Evolutionary conservation across 2,329 filamentous ascomycete genomes (phyloP).

Genomic region (Calonectria fujianensis): DNA sequence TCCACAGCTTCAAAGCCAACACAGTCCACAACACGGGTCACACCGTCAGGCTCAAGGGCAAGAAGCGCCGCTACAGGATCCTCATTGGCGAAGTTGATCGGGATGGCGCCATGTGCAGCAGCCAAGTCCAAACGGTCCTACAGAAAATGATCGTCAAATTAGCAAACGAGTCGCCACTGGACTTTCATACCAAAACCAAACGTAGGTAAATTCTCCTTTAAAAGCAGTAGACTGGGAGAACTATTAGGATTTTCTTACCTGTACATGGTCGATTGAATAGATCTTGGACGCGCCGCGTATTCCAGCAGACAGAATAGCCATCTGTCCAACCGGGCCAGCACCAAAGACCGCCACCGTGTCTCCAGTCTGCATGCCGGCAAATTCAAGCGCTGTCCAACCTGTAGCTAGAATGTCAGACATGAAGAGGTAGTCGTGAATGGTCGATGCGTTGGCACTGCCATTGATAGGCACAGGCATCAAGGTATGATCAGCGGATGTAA

Average conservation of each 20-base stretch:
- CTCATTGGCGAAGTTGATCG: slow-evolving; percentile 26
- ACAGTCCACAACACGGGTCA: slow-evolving; percentile 9
- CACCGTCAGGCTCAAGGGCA: slow-evolving; percentile 3
- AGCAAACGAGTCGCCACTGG: slow-evolving; percentile 5
- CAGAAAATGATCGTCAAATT: slow-evolving; percentile 1
- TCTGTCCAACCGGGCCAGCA: slow-evolving; percentile 26
- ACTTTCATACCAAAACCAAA: background rate
- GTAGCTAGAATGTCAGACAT: slow-evolving; percentile 33
- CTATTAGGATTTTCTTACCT: background rate
- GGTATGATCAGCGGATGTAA: slow-evolving; percentile 2
- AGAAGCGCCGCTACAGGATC: slow-evolving; percentile 28
- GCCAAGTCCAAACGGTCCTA: slow-evolving; percentile 22
- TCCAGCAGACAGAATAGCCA: slow-evolving; percentile 30
- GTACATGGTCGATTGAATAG: slow-evolving; percentile 26
- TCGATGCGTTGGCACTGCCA: background rate
- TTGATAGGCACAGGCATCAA: slow-evolving; percentile 12
- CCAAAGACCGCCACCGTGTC: slow-evolving; percentile 32
- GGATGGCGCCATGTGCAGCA: slow-evolving; percentile 21
- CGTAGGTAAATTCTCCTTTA: background rate
- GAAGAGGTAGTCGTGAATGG: slow-evolving; percentile 24
- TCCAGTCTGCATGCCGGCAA: slow-evolving; percentile 21
- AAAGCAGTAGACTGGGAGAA: background rate
- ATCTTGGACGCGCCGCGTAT: slow-evolving; percentile 30
- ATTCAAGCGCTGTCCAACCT: slow-evolving; percentile 28
- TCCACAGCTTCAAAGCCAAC: slow-evolving; percentile 8